A percentile compares a stretch with the other conserved stretches of the same genome.
These are phyloP conservation scores for Cladosporium halotolerans DNA, from an alignment of 2,329 filamentous ascomycete species.

Conservation along the genomic window DNA sequence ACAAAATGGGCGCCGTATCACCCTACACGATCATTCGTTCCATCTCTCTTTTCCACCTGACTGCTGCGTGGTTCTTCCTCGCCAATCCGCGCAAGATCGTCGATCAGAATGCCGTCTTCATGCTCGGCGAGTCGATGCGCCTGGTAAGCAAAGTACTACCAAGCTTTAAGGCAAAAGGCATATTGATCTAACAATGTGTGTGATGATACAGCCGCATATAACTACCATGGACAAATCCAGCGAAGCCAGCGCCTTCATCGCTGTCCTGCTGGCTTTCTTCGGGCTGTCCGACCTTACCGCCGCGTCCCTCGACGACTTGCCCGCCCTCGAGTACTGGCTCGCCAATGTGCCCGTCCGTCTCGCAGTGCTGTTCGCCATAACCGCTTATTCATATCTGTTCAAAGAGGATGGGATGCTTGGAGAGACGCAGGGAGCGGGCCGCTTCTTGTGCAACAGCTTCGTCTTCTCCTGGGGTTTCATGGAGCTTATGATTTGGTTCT, in stretches of 20 bases:
- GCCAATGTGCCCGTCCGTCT: conserved; percentile 58
- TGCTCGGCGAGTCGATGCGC: conserved; percentile 77
- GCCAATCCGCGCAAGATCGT: conserved; percentile 65
- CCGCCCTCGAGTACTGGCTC: conserved; percentile 42
- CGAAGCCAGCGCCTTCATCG: conserved; percentile 60
- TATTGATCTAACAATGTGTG: neutral
- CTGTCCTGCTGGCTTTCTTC: conserved; percentile 63
- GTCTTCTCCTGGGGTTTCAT: conserved; percentile 81
- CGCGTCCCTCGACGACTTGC: conserved; percentile 38
- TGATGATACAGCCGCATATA: conserved; percentile 53
- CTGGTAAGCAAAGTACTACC: conserved; percentile 51
- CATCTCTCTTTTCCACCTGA: conserved; percentile 77
- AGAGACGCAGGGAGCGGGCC: conserved; percentile 34
- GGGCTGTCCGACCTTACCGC: conserved; percentile 43
- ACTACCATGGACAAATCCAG: conserved; percentile 62
- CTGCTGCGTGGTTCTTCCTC: conserved; percentile 77
- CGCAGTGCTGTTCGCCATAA: conserved; percentile 54
- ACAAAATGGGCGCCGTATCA: conserved; percentile 70
- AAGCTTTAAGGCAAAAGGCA: neutral
- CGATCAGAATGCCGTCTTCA: conserved; percentile 72
- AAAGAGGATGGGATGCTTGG: conserved; percentile 45
- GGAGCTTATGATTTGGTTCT: conserved; percentile 82
- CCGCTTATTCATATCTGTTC: conserved; percentile 61
- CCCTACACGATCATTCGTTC: conserved; percentile 74
- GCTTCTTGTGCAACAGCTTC: conserved; percentile 73